Conservation (phyloP, 441 rosid genomes). For the Populus hybrid region DNA sequence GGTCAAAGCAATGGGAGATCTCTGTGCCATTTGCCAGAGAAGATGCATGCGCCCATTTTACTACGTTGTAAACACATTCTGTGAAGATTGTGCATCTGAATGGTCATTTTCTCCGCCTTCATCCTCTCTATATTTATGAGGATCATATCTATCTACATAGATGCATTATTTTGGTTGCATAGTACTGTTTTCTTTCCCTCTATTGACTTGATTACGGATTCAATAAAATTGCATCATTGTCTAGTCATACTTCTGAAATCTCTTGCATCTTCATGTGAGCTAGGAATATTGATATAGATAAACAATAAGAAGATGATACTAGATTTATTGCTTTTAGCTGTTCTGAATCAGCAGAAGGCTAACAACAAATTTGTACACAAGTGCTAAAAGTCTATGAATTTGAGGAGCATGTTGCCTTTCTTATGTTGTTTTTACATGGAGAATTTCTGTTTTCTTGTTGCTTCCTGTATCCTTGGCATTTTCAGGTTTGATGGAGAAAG, state of each 20-base stretch:
- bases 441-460: not conserved
- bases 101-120: slow-evolving; percentile 39
- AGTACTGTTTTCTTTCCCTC: not conserved
- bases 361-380: not conserved
- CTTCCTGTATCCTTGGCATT: slow-evolving; percentile 8
- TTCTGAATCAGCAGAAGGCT: not conserved
- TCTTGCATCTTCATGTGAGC: too few species aligned
- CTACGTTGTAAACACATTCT: slow-evolving; percentile 61
- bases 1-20: slow-evolving; percentile 59
- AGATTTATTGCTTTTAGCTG: too few species aligned
- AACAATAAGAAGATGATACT: too few species aligned
- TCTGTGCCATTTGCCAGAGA: slow-evolving; percentile 67
- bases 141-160: not conserved
- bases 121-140: not conserved
- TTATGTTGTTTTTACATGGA: too few species aligned
- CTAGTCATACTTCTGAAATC: too few species aligned
- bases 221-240: too few species aligned
- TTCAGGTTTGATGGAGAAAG: slow-evolving; percentile 73
- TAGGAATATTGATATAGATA: too few species aligned
- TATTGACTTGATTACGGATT: too few species aligned
- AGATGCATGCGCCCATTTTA: slow-evolving; percentile 55
- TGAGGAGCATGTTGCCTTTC: not conserved
- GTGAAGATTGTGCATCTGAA: slow-evolving; percentile 65
- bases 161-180: not conserved
- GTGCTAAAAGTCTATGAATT: not conserved